Evolutionary conservation across 306 rosid genomes (phyloP).

Genomic region (Dryas octopetala): DNA sequence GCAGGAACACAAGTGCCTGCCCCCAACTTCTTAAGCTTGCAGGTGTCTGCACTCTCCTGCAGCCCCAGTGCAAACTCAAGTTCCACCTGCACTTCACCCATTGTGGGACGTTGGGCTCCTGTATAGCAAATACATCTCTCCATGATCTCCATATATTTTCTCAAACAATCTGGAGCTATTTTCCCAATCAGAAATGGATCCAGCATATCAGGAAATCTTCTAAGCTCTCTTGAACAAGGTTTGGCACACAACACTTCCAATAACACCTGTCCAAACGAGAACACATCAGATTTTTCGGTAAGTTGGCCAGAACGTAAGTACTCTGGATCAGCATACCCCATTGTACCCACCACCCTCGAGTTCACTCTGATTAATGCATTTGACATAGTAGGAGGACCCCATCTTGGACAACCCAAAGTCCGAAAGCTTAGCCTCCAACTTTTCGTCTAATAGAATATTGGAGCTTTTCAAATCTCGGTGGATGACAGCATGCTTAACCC

Average conservation of each 20-base stretch:
- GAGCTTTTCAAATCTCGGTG: conserved; percentile 14
- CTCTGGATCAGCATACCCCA: conserved; percentile 13
- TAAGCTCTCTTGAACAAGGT: no score
- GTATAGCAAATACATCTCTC: not conserved
- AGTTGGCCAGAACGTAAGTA: not conserved
- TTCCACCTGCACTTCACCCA: conserved; percentile 35
- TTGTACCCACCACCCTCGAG: not conserved
- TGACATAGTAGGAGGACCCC: not conserved
- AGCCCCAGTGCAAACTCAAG: conserved; percentile 33
- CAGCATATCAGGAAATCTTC: no score
- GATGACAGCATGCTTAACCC: not conserved
- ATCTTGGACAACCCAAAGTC: conserved; percentile 2
- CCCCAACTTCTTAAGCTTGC: no score
- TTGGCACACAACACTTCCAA: not conserved
- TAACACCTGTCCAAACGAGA: not conserved
- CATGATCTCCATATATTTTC: conserved; percentile 14
- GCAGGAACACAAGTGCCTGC: no score
- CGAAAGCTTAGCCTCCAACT: conserved; percentile 6
- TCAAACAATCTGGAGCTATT: conserved; percentile 22
- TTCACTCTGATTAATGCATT: not conserved
- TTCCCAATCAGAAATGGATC: no score
- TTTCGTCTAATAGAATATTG: conserved; percentile 11
- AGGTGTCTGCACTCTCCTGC: conserved; percentile 27
- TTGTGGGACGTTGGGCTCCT: not conserved
- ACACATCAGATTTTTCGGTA: conserved; percentile 8